Evolutionary conservation across 192 early-diverging fungal genomes (phyloP).

Genomic region (Backusella australiensis): DNA sequence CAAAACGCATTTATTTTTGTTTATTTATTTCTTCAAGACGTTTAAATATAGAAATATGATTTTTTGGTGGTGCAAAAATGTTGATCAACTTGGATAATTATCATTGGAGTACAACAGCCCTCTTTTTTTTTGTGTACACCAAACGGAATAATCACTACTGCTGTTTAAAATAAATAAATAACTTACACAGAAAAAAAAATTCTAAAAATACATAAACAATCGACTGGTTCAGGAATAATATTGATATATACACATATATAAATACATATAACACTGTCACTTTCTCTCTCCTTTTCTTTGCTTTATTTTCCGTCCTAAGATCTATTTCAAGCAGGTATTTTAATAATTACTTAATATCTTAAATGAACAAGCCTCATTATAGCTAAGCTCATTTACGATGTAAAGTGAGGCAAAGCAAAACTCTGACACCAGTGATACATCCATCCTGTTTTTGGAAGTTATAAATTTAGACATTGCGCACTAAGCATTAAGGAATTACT

Average conservation of each 20-base stretch:
- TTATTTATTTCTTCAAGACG: too few relatives aligned
- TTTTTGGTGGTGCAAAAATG: too few relatives aligned
- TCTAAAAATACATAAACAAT: background rate
- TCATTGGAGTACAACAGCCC: too few relatives aligned
- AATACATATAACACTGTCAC: background rate
- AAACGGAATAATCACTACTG: background rate
- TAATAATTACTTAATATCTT: background rate
- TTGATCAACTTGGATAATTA: too few relatives aligned
- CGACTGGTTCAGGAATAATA: background rate
- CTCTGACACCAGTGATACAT: constrained; percentile 2
- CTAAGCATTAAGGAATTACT: background rate
- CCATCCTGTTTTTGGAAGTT: background rate
- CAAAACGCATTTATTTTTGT: too few relatives aligned
- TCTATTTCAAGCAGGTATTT: background rate
- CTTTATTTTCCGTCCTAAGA: background rate
- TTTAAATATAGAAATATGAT: too few relatives aligned
- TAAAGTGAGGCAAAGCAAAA: background rate
- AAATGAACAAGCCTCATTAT: background rate
- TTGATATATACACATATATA: background rate
- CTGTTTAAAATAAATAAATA: background rate
- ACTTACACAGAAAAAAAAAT: background rate
- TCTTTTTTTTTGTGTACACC: background rate
- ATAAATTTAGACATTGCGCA: constrained; percentile 2
- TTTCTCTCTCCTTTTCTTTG: background rate
- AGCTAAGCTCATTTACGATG: background rate